A percentile compares a stretch with the other conserved stretches of the same genome.
These are phyloP conservation scores for Elaeagnus macrophylla DNA, from an alignment of 306 rosid genomes.

Conservation along the genomic window DNA sequence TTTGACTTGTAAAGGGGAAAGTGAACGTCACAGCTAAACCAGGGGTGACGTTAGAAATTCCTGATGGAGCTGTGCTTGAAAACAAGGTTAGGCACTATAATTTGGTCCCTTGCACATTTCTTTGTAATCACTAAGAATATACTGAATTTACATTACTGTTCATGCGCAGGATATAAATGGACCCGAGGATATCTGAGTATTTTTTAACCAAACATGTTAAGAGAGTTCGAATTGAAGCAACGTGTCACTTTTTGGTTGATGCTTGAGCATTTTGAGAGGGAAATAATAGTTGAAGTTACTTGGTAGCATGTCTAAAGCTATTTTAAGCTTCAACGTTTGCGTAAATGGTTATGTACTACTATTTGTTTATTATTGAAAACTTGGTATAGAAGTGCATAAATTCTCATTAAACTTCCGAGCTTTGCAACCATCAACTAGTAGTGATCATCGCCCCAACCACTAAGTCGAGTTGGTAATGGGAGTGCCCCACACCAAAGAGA, in stretches of 20 bases:
- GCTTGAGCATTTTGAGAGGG: conserved; percentile 17
- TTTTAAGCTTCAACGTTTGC: too few relatives aligned
- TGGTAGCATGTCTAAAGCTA: conserved; percentile 5
- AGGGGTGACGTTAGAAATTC: conserved; percentile 59
- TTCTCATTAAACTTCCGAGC: too few relatives aligned
- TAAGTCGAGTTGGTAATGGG: too few relatives aligned
- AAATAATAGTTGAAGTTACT: conserved; percentile 25
- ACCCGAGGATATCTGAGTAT: conserved; percentile 54
- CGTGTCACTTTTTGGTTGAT: background rate
- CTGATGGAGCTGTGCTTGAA: conserved; percentile 48
- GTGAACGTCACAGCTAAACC: conserved; percentile 50
- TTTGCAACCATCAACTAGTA: too few relatives aligned
- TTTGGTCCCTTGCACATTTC: background rate
- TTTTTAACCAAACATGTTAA: conserved; percentile 1
- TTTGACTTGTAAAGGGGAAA: conserved; percentile 49
- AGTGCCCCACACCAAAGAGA: too few relatives aligned
- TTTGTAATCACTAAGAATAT: background rate
- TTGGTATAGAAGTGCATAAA: too few relatives aligned
- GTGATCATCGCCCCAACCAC: too few relatives aligned
- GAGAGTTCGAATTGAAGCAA: conserved; percentile 11
- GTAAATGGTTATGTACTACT: too few relatives aligned
- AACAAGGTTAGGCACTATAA: conserved; percentile 47
- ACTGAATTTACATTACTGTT: conserved; percentile 6
- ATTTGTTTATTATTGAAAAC: too few relatives aligned
- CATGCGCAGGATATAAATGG: conserved; percentile 56